These are phyloP conservation scores for Xylaria palmicola DNA, from an alignment of 495 filamentous ascomycete genomes.

Conservation along the genomic window DNA sequence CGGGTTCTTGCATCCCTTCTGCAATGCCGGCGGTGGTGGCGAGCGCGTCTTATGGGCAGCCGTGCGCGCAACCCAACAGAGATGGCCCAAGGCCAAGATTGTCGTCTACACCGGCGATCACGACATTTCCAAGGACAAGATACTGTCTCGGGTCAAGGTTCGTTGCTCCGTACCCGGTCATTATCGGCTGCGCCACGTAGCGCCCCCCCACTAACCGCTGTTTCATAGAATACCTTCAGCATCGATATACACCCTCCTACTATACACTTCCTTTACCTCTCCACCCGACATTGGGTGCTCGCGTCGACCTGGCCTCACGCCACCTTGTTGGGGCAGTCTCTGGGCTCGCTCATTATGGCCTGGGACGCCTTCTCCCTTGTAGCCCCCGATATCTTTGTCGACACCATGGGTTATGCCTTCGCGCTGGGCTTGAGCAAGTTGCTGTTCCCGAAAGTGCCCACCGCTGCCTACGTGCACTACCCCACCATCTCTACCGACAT, in stretches of 20 bases:
- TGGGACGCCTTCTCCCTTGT: constrained; percentile 92
- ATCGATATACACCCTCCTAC: constrained; percentile 83
- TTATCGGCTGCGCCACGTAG: not conserved
- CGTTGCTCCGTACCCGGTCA: constrained; percentile 8
- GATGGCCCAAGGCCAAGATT: constrained; percentile 85
- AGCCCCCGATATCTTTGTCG: constrained; percentile 90
- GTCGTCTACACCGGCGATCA: constrained; percentile 94
- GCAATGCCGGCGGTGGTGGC: constrained; percentile 94
- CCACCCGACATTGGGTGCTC: constrained; percentile 80
- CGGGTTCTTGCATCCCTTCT: constrained; percentile 97
- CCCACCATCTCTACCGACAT: constrained; percentile 98
- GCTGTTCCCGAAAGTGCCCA: constrained; percentile 79
- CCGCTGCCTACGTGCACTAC: constrained; percentile 94
- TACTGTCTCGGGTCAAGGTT: constrained; percentile 76
- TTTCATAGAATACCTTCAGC: constrained; percentile 75
- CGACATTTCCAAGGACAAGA: constrained; percentile 73
- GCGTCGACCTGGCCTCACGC: constrained; percentile 85
- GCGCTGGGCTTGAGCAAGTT: constrained; percentile 76
- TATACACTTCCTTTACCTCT: constrained; percentile 83
- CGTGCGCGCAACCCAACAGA: constrained; percentile 82
- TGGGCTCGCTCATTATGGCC: constrained; percentile 82
- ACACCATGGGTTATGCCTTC: constrained; percentile 98
- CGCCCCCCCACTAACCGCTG: not conserved
- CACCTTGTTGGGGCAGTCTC: constrained; percentile 88
- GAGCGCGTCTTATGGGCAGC: constrained; percentile 97